Conservation (phyloP, 1,139 yeast genomes). For the Hyphopichia khmerensis region DNA sequence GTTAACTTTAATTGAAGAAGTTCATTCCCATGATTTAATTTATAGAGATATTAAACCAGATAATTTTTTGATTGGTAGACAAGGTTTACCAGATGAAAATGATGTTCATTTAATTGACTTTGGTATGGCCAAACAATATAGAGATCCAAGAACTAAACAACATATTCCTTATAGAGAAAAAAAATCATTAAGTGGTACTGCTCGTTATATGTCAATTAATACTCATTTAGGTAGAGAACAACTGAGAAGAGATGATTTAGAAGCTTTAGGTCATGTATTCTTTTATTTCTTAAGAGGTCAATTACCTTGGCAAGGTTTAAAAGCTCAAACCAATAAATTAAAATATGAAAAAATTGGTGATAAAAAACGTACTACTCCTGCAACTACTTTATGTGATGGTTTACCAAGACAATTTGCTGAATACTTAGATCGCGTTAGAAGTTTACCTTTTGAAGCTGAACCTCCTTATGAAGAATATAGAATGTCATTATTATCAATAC, state of each 20-base stretch:
- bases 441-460: conserved; percentile 84
- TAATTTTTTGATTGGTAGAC: conserved; percentile 82
- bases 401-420: conserved; percentile 87
- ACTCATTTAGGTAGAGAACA: conserved; percentile 98
- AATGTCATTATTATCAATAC: conserved; percentile 69
- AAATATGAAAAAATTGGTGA: conserved; percentile 97
- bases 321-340: conserved; percentile 96
- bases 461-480: conserved; percentile 91
- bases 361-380: conserved; percentile 83
- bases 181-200: conserved; percentile 93
- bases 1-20: conserved; percentile 82
- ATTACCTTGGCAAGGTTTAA: conserved; percentile 97
- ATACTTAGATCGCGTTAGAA: conserved; percentile 80
- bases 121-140: conserved; percentile 97
- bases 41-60: conserved; percentile 97
- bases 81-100: conserved; percentile 50
- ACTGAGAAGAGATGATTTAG: conserved; percentile 92
- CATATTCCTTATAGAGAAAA: conserved; percentile 97
- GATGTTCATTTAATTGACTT: conserved; percentile 74
- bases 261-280: conserved; percentile 93
- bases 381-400: conserved; percentile 74
- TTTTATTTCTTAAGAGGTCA: conserved; percentile 91
- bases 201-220: conserved; percentile 95
- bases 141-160: conserved; percentile 92
- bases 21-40: conserved; percentile 86